Percentiles rank a stretch among this genome's conserved stretches.
These are phyloP conservation scores for Monosporozyma solicola DNA, from an alignment of 805 yeast species.

Conservation along the genomic window DNA sequence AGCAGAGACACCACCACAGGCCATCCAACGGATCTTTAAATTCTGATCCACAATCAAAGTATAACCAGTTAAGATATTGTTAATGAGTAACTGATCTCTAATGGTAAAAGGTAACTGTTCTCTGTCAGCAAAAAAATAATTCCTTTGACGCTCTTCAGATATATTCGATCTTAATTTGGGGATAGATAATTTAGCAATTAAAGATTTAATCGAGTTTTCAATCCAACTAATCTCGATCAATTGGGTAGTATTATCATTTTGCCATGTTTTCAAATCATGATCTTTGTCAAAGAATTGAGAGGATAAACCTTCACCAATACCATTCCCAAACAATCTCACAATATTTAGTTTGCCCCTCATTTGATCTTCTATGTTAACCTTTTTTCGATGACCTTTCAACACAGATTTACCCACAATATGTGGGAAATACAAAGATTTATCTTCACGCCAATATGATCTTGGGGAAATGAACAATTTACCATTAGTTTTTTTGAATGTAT, in stretches of 20 bases:
- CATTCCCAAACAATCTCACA: conserved; percentile 23
- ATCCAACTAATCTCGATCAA: conserved; percentile 70
- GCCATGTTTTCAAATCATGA: conserved; percentile 5
- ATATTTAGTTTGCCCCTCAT: conserved; percentile 26
- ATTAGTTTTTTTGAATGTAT: conserved; percentile 57
- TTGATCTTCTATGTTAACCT: conserved; percentile 20
- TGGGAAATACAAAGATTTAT: conserved; percentile 73
- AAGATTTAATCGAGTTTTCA: conserved; percentile 62
- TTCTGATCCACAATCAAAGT: conserved; percentile 66
- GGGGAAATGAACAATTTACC: conserved; percentile 87
- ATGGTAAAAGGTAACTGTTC: conserved; percentile 47
- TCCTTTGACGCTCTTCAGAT: conserved; percentile 42
- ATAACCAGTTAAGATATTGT: conserved; percentile 77
- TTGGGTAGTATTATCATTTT: conserved; percentile 35
- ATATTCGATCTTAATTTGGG: conserved; percentile 25
- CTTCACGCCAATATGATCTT: conserved; percentile 61
- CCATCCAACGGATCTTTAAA: conserved; percentile 82
- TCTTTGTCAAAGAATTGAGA: conserved; percentile 28
- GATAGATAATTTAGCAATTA: conserved; percentile 46
- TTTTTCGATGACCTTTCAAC: conserved; percentile 20
- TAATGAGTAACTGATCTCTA: conserved; percentile 52
- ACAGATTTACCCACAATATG: conserved; percentile 57
- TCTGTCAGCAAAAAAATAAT: conserved; percentile 57
- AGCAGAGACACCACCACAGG: conserved; percentile 63
- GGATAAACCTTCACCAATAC: conserved; percentile 62